Percentiles rank a stretch among this genome's conserved stretches.
Evolutionary conservation across 148 eudicot species (phyloP).

Genomic region (Cornus florida): DNA sequence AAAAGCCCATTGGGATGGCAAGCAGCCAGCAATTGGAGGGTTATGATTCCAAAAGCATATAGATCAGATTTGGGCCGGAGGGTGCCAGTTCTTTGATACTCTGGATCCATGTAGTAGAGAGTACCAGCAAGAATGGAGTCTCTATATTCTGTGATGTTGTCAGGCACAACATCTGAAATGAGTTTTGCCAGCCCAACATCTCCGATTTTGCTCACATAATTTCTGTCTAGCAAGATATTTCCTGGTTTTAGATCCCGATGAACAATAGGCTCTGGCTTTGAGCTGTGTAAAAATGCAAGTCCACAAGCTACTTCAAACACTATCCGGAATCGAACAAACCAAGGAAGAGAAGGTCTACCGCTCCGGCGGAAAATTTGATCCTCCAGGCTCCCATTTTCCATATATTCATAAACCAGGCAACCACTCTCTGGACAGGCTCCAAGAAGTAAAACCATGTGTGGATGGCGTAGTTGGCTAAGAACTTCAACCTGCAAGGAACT

Average conservation of each 20-base stretch:
- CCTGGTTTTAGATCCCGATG: slow-evolving; percentile 82
- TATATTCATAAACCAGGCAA: slow-evolving; percentile 69
- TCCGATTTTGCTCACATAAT: slow-evolving; percentile 66
- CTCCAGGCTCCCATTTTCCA: slow-evolving; percentile 79
- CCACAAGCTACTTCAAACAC: slow-evolving; percentile 76
- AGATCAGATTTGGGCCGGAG: slow-evolving; percentile 76
- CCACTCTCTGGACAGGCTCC: slow-evolving; percentile 86
- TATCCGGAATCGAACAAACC: slow-evolving; percentile 67
- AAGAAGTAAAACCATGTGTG: slow-evolving; percentile 65
- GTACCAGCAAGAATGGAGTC: slow-evolving; percentile 66
- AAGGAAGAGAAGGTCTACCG: slow-evolving; percentile 48
- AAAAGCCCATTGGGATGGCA: slow-evolving; percentile 61
- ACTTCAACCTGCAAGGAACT: slow-evolving; percentile 54
- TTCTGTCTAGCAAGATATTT: slow-evolving; percentile 60
- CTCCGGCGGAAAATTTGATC: slow-evolving; percentile 41
- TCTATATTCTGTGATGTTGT: slow-evolving; percentile 55
- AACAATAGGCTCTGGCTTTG: slow-evolving; percentile 63
- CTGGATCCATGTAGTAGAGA: slow-evolving; percentile 70
- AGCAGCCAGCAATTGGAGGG: slow-evolving; percentile 65
- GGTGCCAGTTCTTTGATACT: slow-evolving; percentile 83
- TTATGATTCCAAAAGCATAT: slow-evolving; percentile 73
- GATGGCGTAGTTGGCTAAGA: slow-evolving; percentile 73
- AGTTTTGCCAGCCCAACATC: slow-evolving; percentile 77
- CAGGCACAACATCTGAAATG: slow-evolving; percentile 51
- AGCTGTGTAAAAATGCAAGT: slow-evolving; percentile 67